Evolutionary conservation across 75 land plant genomes (phyloP).

Genomic region (Cunninghamia lanceolata): DNA sequence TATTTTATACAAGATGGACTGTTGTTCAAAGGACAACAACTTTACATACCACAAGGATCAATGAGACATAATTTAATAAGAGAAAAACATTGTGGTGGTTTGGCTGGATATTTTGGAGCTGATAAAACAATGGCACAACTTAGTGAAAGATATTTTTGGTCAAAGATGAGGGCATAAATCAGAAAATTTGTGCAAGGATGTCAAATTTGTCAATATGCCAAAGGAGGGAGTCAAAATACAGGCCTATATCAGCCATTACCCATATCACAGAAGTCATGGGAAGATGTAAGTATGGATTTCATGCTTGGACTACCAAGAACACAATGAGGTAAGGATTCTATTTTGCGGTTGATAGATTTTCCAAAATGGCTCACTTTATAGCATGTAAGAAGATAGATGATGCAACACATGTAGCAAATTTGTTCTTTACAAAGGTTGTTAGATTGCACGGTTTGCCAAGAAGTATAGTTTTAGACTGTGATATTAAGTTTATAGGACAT

Average conservation of each 20-base stretch:
- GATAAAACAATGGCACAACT: no score
- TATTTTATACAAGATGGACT: no score
- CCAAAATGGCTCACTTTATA: constrained; percentile 43
- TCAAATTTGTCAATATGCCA: no score
- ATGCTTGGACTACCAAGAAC: constrained; percentile 15
- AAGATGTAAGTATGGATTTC: constrained; percentile 19
- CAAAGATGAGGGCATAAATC: no score
- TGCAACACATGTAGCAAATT: constrained; percentile 6
- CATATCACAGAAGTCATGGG: constrained; percentile 6
- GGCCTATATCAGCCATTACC: constrained; percentile 14
- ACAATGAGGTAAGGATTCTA: constrained; percentile 14
- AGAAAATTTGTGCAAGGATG: no score
- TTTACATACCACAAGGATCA: no score
- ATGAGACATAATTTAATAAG: no score
- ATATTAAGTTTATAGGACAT: not conserved
- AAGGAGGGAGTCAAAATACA: no score
- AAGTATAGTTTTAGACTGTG: constrained; percentile 9
- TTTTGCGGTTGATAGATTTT: constrained; percentile 38
- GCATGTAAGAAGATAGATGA: constrained; percentile 19
- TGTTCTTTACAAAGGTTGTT: constrained; percentile 28
- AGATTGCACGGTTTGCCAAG: constrained; percentile 23
- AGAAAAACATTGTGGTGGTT: constrained; percentile 8
- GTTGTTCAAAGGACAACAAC: no score
- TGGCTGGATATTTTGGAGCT: no score
- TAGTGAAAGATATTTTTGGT: no score